phyloP scores from a whole-genome alignment of 257 asterid species.

The Fraxinus anomala region DNA sequence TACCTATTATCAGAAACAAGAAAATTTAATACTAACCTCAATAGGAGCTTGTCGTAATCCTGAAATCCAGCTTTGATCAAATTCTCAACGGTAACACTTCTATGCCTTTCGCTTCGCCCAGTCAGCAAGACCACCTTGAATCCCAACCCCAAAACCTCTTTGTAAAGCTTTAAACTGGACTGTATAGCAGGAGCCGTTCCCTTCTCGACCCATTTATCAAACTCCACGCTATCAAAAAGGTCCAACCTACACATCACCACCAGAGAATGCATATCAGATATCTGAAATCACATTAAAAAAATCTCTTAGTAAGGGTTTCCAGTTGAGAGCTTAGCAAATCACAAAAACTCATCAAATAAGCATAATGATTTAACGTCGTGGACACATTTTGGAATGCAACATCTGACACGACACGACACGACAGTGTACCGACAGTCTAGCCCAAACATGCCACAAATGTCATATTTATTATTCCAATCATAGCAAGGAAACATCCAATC shows the following conservation, averaged over 20 bases:
- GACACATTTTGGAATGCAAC: not conserved
- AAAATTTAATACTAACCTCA: slow-evolving; percentile 45
- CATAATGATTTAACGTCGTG: not conserved
- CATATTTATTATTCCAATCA: not conserved
- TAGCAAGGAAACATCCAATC: not conserved
- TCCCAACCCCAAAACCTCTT: slow-evolving; percentile 61
- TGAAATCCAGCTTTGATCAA: slow-evolving; percentile 64
- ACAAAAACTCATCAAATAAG: not conserved
- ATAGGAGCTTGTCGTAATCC: slow-evolving; percentile 71
- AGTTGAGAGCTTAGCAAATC: too few relatives aligned
- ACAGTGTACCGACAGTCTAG: not conserved
- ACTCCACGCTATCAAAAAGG: slow-evolving; percentile 53
- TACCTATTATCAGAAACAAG: not conserved
- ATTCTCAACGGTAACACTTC: slow-evolving; percentile 60
- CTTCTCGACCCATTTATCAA: slow-evolving; percentile 79
- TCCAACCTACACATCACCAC: slow-evolving; percentile 56
- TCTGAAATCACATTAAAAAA: not conserved
- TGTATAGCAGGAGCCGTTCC: slow-evolving; percentile 66
- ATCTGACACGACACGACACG: not conserved
- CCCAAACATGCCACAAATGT: not conserved
- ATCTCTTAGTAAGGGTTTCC: too few relatives aligned
- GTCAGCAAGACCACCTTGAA: slow-evolving; percentile 64
- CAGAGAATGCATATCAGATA: slow-evolving; percentile 8
- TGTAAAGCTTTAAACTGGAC: slow-evolving; percentile 65
- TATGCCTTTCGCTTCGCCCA: slow-evolving; percentile 71